Conservation (phyloP, 768 basidiomycete species). For the Trametes cinnabarina region DNA sequence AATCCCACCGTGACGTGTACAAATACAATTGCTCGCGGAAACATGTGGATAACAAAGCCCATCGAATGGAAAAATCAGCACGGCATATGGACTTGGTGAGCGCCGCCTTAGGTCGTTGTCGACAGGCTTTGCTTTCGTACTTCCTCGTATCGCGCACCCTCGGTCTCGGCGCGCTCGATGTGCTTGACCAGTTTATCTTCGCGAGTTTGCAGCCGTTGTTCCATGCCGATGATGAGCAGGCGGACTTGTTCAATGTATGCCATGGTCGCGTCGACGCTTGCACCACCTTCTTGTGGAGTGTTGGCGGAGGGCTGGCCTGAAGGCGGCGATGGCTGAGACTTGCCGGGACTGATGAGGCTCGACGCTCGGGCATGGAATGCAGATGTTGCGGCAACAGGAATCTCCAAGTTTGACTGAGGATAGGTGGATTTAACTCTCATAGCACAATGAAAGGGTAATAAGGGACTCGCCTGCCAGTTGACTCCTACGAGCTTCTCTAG, state of each 20-base stretch:
- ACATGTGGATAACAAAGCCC: no score
- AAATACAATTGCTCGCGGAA: slow-evolving; percentile 6
- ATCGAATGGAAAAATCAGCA: no score
- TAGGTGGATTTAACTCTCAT: neutral
- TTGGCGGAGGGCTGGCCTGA: neutral
- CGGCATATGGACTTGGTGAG: no score
- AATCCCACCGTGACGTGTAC: slow-evolving; percentile 3
- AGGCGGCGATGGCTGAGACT: slow-evolving; percentile 10
- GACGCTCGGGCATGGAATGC: slow-evolving; percentile 28
- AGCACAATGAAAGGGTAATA: neutral
- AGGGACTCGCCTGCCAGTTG: slow-evolving; percentile 70
- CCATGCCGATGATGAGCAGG: slow-evolving; percentile 71
- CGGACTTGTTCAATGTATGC: slow-evolving; percentile 70
- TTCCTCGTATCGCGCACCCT: slow-evolving; percentile 53
- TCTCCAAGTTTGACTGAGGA: slow-evolving; percentile 35
- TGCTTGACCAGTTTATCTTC: slow-evolving; percentile 62
- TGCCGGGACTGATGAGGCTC: slow-evolving; percentile 17
- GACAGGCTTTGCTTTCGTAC: slow-evolving; percentile 40
- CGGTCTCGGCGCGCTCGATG: slow-evolving; percentile 58
- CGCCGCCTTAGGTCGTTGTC: slow-evolving; percentile 5
- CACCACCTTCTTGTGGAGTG: neutral
- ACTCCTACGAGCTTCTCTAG: slow-evolving; percentile 69
- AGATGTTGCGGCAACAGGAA: slow-evolving; percentile 34
- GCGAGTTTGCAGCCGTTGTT: slow-evolving; percentile 61
- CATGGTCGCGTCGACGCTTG: slow-evolving; percentile 41